These are phyloP conservation scores for Colletotrichum scovillei DNA, from an alignment of 2,329 filamentous ascomycete genomes.

Conservation along the genomic window DNA sequence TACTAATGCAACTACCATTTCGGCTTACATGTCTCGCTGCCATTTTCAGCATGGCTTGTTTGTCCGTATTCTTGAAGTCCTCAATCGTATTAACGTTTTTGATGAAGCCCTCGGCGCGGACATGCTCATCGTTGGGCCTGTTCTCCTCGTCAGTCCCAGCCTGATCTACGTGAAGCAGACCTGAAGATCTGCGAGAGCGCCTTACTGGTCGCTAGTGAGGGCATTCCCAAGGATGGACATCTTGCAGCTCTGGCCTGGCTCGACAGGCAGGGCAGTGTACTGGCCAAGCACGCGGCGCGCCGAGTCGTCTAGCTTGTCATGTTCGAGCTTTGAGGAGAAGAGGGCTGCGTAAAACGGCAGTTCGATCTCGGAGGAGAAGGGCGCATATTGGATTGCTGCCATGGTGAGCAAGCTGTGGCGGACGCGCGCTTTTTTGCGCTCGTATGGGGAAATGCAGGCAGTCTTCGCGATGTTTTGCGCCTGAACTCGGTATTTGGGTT, in stretches of 20 bases:
- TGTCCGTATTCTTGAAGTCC: constrained; percentile 88
- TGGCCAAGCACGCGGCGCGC: constrained; percentile 86
- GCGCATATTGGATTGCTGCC: constrained; percentile 76
- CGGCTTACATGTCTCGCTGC: constrained; percentile 78
- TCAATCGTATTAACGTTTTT: constrained; percentile 97
- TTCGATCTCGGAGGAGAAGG: constrained; percentile 94
- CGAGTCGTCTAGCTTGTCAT: constrained; percentile 96
- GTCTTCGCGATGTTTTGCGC: neutral
- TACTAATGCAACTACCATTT: no score
- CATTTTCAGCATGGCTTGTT: constrained; percentile 79
- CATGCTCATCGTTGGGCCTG: constrained; percentile 76
- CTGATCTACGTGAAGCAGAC: constrained; percentile 35
- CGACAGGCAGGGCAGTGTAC: constrained; percentile 85
- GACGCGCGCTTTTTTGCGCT: neutral
- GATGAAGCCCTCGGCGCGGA: constrained; percentile 91
- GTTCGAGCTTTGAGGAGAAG: constrained; percentile 93
- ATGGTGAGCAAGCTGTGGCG: constrained; percentile 52
- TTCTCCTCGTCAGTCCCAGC: constrained; percentile 42
- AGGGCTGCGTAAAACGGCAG: constrained; percentile 93
- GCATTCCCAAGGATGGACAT: constrained; percentile 93
- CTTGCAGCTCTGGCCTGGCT: constrained; percentile 81
- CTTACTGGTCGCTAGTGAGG: constrained; percentile 84
- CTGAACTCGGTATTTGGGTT: neutral
- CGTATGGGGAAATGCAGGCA: neutral
- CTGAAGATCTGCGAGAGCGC: constrained; percentile 10